Base-by-base conservation (phyloP, 805 yeast genomes). In the Metschnikowia peoriensis region DNA sequence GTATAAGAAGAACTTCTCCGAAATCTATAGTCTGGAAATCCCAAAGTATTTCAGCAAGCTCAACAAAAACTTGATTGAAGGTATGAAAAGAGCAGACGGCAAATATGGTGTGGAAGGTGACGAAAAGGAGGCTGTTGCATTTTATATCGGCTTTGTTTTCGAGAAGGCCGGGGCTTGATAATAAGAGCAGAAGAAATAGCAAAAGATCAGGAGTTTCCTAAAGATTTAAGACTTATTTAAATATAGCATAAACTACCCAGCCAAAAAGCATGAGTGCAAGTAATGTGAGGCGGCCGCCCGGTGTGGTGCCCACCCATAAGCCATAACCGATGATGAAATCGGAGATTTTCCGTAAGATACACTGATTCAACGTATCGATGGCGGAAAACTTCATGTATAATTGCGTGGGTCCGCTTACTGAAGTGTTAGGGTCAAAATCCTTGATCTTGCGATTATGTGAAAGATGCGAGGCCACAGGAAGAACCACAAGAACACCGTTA, bases 101-200 rank as follows among this genome's bases (percentile, higher is more conserved):
- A 78, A 81, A 46, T 84, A 84, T 61, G 97, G 96, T 35, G 88
- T 92, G 38, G 91, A 85, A 66, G 96, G 96, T 1, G 90, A 84
- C 43, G 97, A 93, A 65, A 80, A 89, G 51, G 97, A 93, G 65
- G 90, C 90, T 0, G 91, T 91, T 7, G 89, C 88, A n/a, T 88
- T 90, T 61, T 92, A 91, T 66, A 72, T 88, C 35, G 89, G 90
- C 1, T 91, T 90, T 73, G 93, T 85, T 2, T 91, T 92, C 67
- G 88, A 86, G 52, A 88, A 84, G 63, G 72, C 46, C 15, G 53
- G 53, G 7, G 52, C 52, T 9, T 49, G 41, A 41, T 46, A 22
- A 4, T 22, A 22, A 4, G 22, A 22, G 22, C 22, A 22, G 4
- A 4, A 22, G 22, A 2, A 22, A 22, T 2, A 22, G 22, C 22